Conservation (phyloP, 495 filamentous ascomycete species). For the Hypomontagnella submonticulosa region DNA sequence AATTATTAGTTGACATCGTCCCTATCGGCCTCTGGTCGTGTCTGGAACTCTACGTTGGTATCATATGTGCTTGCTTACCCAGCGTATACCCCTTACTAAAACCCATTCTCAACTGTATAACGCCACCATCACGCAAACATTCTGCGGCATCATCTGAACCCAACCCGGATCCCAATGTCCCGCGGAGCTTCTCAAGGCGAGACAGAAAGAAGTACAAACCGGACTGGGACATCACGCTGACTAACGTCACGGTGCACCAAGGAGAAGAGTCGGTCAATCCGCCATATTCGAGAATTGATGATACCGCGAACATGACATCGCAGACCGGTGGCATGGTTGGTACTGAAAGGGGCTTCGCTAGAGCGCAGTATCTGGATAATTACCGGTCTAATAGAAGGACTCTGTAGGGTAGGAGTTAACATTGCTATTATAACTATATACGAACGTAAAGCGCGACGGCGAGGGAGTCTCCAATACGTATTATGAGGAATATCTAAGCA, state of each 20-base stretch:
- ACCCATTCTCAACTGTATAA: too few species aligned
- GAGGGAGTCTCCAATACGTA: background rate
- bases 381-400: conserved; percentile 1
- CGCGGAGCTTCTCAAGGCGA: background rate
- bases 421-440: background rate
- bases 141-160: background rate
- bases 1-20: too few species aligned
- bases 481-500: too few species aligned
- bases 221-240: background rate
- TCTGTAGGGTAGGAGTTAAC: background rate
- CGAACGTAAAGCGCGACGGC: background rate
- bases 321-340: too few species aligned
- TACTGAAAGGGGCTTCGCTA: background rate
- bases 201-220: conserved; percentile 9
- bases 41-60: too few species aligned
- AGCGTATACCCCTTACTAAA: too few species aligned
- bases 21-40: too few species aligned
- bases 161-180: background rate
- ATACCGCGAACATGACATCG: background rate
- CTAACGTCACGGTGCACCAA: background rate
- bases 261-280: background rate
- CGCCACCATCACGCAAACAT: too few species aligned
- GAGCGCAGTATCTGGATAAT: background rate
- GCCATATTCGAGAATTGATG: conserved; percentile 2
- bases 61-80: too few species aligned